Conservation (phyloP, 129 eudicot genomes). For the Centella asiatica region DNA sequence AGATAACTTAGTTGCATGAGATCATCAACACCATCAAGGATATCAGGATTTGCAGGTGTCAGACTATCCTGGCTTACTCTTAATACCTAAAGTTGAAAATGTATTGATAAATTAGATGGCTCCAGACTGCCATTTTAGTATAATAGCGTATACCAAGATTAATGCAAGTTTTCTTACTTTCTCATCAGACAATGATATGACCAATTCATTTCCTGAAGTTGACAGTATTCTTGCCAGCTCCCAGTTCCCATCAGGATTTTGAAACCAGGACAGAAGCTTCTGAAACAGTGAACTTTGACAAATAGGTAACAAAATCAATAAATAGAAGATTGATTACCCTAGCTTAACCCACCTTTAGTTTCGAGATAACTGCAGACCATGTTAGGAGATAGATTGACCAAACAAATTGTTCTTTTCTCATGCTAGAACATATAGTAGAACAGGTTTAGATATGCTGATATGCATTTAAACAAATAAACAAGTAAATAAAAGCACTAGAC, state of each 20-base stretch:
- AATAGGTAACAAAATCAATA: conserved; percentile 16
- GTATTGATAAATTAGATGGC: conserved; percentile 1
- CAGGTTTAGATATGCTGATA: not conserved
- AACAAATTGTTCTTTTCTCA: not conserved
- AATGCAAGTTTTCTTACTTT: conserved; percentile 44
- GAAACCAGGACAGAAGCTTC: conserved; percentile 90
- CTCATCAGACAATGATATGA: conserved; percentile 60
- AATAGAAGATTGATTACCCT: conserved; percentile 1
- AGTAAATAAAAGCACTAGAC: not conserved
- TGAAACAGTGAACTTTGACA: conserved; percentile 34
- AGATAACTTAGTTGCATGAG: conserved; percentile 95
- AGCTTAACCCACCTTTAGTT: not conserved
- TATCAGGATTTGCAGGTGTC: conserved; percentile 89
- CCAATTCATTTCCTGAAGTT: conserved; percentile 57
- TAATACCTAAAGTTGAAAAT: conserved; percentile 47
- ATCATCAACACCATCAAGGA: conserved; percentile 98
- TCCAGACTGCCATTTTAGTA: not conserved
- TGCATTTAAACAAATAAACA: too few species aligned
- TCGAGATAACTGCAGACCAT: not conserved
- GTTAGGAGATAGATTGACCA: not conserved
- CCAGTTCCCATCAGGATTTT: conserved; percentile 88
- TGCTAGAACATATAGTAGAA: not conserved
- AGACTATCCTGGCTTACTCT: conserved; percentile 56
- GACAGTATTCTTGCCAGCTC: conserved; percentile 71
- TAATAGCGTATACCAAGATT: not conserved